These are phyloP conservation scores for Lachancea sp. DNA, from an alignment of 805 yeast species.

Conservation along the genomic window DNA sequence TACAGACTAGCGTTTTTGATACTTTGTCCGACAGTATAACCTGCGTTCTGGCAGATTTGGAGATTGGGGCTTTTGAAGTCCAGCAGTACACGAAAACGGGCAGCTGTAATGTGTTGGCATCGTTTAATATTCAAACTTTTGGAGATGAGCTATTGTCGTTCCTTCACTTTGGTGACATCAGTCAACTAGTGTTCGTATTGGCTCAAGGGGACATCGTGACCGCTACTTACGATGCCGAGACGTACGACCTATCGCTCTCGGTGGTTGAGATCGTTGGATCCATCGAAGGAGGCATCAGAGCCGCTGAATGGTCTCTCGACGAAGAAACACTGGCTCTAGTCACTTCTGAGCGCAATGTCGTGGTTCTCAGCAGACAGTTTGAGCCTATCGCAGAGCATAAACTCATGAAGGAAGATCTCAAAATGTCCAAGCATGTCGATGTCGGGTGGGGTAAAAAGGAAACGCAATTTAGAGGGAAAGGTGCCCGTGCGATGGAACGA, in stretches of 20 bases:
- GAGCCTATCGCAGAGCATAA: slow-evolving; percentile 70
- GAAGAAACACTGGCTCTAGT: slow-evolving; percentile 76
- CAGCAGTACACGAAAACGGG: slow-evolving; percentile 70
- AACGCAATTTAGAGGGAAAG: slow-evolving; percentile 93
- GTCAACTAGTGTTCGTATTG: slow-evolving; percentile 60
- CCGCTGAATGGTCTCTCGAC: slow-evolving; percentile 85
- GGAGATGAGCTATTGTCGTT: slow-evolving; percentile 46
- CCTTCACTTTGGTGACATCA: slow-evolving; percentile 63
- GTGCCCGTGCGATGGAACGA: slow-evolving; percentile 75
- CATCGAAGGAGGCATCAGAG: slow-evolving; percentile 64
- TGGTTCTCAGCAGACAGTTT: slow-evolving; percentile 65
- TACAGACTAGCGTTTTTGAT: slow-evolving; percentile 48
- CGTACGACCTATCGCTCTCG: slow-evolving; percentile 45
- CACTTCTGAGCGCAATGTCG: slow-evolving; percentile 53
- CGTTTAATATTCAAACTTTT: slow-evolving; percentile 44
- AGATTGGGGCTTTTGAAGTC: slow-evolving; percentile 58
- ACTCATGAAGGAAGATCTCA: slow-evolving; percentile 56
- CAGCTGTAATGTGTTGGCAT: slow-evolving; percentile 48
- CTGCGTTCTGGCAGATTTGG: slow-evolving; percentile 51
- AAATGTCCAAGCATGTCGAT: slow-evolving; percentile 72
- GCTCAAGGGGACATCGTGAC: slow-evolving; percentile 68
- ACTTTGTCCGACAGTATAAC: slow-evolving; percentile 68
- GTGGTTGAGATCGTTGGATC: slow-evolving; percentile 72
- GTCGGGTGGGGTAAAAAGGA: slow-evolving; percentile 99
- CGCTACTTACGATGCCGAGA: slow-evolving; percentile 50